These are phyloP conservation scores for Podochytrium sp. DNA, from an alignment of 192 early-diverging fungal genomes.

Conservation along the genomic window DNA sequence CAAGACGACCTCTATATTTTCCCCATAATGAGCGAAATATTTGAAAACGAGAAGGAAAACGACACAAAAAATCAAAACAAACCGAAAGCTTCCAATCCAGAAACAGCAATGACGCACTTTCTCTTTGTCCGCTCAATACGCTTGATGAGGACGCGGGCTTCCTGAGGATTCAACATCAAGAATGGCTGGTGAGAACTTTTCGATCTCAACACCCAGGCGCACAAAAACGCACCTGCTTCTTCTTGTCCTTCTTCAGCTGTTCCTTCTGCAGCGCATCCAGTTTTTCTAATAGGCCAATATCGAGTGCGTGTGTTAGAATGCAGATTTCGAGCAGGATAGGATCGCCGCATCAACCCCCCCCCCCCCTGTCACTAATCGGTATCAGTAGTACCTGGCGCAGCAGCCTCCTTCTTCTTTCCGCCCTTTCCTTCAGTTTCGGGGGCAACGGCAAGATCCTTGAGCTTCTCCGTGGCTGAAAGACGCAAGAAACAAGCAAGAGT, in stretches of 20 bases:
- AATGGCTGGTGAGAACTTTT: constrained; percentile 25
- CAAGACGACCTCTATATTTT: too few relatives aligned
- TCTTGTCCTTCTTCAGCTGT: constrained; percentile 79
- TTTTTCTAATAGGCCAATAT: constrained; percentile 29
- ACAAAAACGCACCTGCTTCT: constrained; percentile 23
- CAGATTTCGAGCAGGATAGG: background rate
- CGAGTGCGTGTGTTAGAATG: background rate
- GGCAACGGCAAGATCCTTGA: background rate
- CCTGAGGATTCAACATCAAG: constrained; percentile 47
- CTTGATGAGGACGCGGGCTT: constrained; percentile 72
- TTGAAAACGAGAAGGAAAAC: background rate
- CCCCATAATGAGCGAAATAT: background rate
- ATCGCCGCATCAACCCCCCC: too few relatives aligned
- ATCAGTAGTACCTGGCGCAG: background rate
- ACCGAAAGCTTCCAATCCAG: constrained; percentile 90
- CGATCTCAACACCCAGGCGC: background rate
- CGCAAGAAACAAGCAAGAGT: background rate
- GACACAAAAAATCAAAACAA: background rate
- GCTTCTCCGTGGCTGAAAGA: constrained; percentile 6
- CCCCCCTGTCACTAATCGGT: too few relatives aligned
- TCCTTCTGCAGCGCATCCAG: constrained; percentile 56
- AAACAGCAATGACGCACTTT: constrained; percentile 87
- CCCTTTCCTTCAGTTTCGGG: background rate
- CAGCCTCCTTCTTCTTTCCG: constrained; percentile 17
- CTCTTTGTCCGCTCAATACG: constrained; percentile 88